Evolutionary conservation across 305 asterid species (phyloP).

Genomic region (Striga hermonthica): DNA sequence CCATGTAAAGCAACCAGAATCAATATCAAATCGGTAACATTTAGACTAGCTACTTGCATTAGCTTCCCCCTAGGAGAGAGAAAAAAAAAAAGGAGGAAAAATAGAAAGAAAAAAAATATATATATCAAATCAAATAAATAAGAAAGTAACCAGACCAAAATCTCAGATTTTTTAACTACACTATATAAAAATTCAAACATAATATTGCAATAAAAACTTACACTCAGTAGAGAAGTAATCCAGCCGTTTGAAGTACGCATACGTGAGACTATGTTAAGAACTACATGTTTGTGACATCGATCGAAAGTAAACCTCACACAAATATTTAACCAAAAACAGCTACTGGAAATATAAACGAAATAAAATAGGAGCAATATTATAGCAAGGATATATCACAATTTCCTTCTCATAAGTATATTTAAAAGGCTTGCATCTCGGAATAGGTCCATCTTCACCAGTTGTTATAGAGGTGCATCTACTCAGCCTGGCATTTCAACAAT

Average conservation of each 20-base stretch:
- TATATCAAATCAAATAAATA: background rate
- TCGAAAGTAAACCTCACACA: constrained; percentile 20
- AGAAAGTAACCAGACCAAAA: no score
- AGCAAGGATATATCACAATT: constrained; percentile 95
- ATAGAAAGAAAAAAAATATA: background rate
- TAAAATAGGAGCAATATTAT: constrained; percentile 3
- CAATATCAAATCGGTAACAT: background rate
- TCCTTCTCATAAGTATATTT: constrained; percentile 98
- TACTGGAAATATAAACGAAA: background rate
- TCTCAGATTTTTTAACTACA: no score
- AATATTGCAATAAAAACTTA: constrained; percentile 41
- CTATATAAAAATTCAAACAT: no score
- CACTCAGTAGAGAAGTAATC: constrained; percentile 99
- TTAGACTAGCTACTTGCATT: constrained; percentile 7
- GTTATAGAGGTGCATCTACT: constrained; percentile 88
- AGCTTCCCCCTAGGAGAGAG: background rate
- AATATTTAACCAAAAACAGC: constrained; percentile 18
- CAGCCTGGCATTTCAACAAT: constrained; percentile 49
- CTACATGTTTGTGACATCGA: constrained; percentile 27
- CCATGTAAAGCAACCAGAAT: constrained; percentile 17
- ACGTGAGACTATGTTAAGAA: constrained; percentile 80
- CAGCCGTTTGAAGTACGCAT: constrained; percentile 87
- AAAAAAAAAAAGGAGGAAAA: background rate
- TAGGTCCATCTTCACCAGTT: constrained; percentile 98
- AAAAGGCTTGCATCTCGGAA: constrained; percentile 99